These are phyloP conservation scores for Aspergillus nidulans DNA, from an alignment of 495 filamentous ascomycete genomes.

Conservation along the genomic window DNA sequence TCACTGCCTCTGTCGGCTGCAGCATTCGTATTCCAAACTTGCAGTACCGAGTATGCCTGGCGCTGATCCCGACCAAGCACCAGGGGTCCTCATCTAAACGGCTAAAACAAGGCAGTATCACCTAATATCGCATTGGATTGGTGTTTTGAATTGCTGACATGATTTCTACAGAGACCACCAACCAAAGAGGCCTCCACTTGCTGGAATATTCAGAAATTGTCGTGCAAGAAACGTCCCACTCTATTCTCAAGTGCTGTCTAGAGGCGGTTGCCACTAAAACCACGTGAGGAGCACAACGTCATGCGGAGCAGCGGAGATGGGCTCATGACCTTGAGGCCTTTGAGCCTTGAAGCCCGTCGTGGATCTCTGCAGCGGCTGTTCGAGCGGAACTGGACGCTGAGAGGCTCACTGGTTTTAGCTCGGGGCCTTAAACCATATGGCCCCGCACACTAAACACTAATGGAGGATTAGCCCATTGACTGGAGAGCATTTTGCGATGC, in stretches of 20 bases:
- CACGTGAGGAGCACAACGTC: conserved; percentile 2
- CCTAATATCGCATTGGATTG: not conserved
- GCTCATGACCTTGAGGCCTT: conserved; percentile 6
- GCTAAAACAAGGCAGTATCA: not conserved
- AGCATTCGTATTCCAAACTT: not conserved
- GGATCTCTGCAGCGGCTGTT: conserved; percentile 4
- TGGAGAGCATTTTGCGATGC: not conserved
- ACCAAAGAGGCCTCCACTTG: not conserved
- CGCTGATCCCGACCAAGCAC: not conserved
- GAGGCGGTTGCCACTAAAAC: conserved; percentile 4
- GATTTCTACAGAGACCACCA: not conserved
- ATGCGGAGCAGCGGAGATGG: conserved; percentile 9
- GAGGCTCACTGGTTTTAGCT: conserved; percentile 4
- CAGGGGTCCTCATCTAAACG: not conserved
- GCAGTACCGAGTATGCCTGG: not conserved
- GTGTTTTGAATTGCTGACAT: not conserved
- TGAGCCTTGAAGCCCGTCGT: not conserved
- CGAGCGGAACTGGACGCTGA: not conserved
- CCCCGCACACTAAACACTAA: conserved; percentile 12
- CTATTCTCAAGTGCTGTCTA: not conserved
- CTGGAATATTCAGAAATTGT: not conserved
- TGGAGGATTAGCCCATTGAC: not conserved
- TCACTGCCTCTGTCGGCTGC: too few relatives aligned
- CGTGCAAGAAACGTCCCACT: not conserved
- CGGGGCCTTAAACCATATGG: conserved; percentile 1